These are phyloP conservation scores for Phytophthora litchii DNA, from an alignment of 352 stramenopile species.

Conservation along the genomic window DNA sequence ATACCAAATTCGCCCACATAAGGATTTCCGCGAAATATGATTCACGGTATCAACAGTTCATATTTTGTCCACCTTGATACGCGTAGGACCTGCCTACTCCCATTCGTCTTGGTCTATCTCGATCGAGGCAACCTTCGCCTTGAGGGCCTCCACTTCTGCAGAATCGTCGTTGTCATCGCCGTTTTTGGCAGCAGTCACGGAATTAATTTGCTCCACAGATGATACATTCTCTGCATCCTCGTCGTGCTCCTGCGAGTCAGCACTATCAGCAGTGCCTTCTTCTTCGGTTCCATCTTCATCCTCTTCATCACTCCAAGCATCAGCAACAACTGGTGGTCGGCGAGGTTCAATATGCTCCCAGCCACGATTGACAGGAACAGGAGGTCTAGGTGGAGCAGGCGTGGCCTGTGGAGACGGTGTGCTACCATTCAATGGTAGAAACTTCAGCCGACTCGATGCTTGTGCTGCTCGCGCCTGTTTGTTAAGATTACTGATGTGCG, in stretches of 20 bases:
- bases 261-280: conserved; percentile 19
- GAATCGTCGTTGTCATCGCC: conserved; percentile 7
- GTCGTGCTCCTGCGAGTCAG: conserved; percentile 17
- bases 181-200: conserved; percentile 1
- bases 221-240: conserved; percentile 17
- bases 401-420: conserved; percentile 30
- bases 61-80: conserved; percentile 6
- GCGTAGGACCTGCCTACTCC: conserved; percentile 9
- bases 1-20: too few species aligned
- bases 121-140: conserved; percentile 33
- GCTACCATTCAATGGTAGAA: conserved; percentile 51
- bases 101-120: conserved; percentile 39
- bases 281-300: conserved; percentile 27
- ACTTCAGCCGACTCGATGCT: conserved; percentile 54
- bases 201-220: background rate
- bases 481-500: conserved; percentile 44
- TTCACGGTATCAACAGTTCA: too few species aligned
- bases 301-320: conserved; percentile 86
- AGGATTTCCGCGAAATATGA: too few species aligned
- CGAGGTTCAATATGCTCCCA: conserved; percentile 76
- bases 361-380: conserved; percentile 52
- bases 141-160: conserved; percentile 15
- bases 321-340: conserved; percentile 46
- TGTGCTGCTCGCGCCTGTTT: conserved; percentile 31
- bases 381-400: conserved; percentile 21